phyloP scores from a whole-genome alignment of 805 yeast species.

The Kodamaea jinghongensis region DNA sequence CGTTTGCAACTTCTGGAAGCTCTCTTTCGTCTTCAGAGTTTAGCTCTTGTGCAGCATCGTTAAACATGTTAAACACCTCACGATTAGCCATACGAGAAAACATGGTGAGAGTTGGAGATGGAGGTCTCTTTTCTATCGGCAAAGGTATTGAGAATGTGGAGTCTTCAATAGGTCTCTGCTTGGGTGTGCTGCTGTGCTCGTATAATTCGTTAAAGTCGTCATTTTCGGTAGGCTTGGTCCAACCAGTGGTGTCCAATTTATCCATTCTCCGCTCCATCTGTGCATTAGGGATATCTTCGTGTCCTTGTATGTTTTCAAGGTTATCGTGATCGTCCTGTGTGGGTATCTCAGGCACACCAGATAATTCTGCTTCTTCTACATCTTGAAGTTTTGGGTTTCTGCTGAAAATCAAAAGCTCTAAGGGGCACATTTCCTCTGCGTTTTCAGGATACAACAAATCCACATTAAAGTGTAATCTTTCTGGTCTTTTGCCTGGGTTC shows the following conservation, averaged over 20 bases:
- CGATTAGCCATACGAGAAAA: constrained; percentile 71
- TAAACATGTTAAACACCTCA: constrained; percentile 76
- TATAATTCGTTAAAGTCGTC: neutral
- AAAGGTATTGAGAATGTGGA: neutral
- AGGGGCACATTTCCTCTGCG: constrained; percentile 55
- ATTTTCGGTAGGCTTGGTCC: neutral
- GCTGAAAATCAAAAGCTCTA: constrained; percentile 60
- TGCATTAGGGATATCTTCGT: constrained; percentile 20
- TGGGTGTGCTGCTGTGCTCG: neutral
- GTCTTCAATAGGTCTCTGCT: neutral
- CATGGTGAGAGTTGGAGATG: constrained; percentile 77
- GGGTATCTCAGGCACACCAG: constrained; percentile 2
- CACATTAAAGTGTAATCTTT: constrained; percentile 58
- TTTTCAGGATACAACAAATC: constrained; percentile 49
- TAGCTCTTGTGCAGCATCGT: constrained; percentile 43
- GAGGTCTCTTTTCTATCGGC: constrained; percentile 24
- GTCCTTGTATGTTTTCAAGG: neutral
- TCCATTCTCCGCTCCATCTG: constrained; percentile 44
- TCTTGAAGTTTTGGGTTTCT: constrained; percentile 18
- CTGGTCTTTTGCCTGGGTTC: constrained; percentile 58
- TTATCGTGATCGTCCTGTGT: constrained; percentile 2
- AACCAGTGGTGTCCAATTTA: neutral
- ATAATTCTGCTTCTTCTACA: constrained; percentile 1
- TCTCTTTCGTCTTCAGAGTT: constrained; percentile 27
- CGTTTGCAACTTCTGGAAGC: constrained; percentile 20